These are phyloP conservation scores for Saksenaea vasiformis DNA, from an alignment of 371 early-diverging fungal genomes.

Conservation along the genomic window DNA sequence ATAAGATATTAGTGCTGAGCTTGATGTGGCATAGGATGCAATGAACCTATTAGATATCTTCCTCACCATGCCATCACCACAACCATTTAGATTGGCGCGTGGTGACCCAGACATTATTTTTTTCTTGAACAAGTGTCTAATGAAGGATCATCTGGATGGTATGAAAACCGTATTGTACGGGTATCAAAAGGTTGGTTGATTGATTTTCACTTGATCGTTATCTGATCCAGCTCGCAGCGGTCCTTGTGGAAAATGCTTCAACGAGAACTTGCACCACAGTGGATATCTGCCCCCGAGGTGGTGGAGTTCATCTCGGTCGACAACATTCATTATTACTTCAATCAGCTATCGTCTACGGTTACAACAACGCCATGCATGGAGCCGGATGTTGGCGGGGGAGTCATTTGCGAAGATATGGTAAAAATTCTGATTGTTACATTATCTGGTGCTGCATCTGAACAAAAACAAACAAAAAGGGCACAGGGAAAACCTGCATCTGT, in stretches of 20 bases:
- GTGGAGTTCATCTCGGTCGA: conserved; percentile 37
- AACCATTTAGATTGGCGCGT: background rate
- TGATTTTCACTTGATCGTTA: background rate
- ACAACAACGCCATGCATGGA: conserved; percentile 28
- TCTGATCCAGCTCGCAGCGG: conserved; percentile 23
- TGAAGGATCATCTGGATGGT: conserved; percentile 33
- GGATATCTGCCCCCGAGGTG: conserved; percentile 39
- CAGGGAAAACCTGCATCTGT: conserved; percentile 76
- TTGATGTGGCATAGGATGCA: background rate
- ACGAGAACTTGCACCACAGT: conserved; percentile 58
- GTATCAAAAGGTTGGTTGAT: conserved; percentile 53
- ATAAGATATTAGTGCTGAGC: background rate
- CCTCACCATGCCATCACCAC: conserved; percentile 46
- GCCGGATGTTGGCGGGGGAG: conserved; percentile 62
- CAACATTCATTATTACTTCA: conserved; percentile 41
- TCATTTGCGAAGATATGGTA: conserved; percentile 83
- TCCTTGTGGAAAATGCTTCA: conserved; percentile 68
- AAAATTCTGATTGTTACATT: background rate
- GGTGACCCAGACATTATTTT: conserved; percentile 13
- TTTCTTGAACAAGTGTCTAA: conserved; percentile 15
- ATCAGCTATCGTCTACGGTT: conserved; percentile 23
- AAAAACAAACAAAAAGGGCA: conserved; percentile 46
- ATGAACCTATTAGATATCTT: conserved; percentile 38
- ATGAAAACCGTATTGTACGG: conserved; percentile 61
- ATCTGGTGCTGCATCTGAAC: background rate